These are phyloP conservation scores for Circinella minor DNA, from an alignment of 371 early-diverging fungal species.

Conservation along the genomic window DNA sequence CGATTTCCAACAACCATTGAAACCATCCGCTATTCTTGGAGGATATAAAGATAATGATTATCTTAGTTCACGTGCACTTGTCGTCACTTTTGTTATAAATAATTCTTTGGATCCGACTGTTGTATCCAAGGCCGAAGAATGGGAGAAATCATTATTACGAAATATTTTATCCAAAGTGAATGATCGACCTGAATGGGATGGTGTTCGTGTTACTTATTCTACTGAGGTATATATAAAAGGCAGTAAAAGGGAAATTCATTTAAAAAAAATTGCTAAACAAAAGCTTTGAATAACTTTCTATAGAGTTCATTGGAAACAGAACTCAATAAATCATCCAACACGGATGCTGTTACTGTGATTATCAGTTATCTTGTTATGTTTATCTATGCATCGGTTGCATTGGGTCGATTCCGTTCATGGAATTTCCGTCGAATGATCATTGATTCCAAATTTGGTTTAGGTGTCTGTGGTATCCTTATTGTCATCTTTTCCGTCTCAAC, in stretches of 20 bases:
- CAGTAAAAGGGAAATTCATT: no score
- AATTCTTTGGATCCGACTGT: slow-evolving; percentile 58
- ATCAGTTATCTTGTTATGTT: slow-evolving; percentile 79
- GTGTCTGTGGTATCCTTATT: slow-evolving; percentile 71
- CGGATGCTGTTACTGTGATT: slow-evolving; percentile 66
- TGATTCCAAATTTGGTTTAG: slow-evolving; percentile 75
- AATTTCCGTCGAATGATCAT: slow-evolving; percentile 59
- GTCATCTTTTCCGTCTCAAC: slow-evolving; percentile 74
- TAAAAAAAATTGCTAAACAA: no score
- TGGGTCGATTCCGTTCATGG: slow-evolving; percentile 55
- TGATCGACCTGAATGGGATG: slow-evolving; percentile 51
- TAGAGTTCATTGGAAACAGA: slow-evolving; percentile 71
- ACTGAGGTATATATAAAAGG: slow-evolving; percentile 55
- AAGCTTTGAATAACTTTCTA: not conserved
- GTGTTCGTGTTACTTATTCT: slow-evolving; percentile 66
- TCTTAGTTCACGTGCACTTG: slow-evolving; percentile 55
- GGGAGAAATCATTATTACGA: slow-evolving; percentile 62
- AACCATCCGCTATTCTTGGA: slow-evolving; percentile 73
- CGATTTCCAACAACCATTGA: slow-evolving; percentile 68
- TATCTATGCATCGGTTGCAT: slow-evolving; percentile 71
- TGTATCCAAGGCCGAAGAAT: slow-evolving; percentile 56
- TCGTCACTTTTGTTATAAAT: slow-evolving; percentile 69
- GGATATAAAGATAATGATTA: slow-evolving; percentile 59
- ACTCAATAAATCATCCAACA: slow-evolving; percentile 69
- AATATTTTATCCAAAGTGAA: slow-evolving; percentile 45